Evolutionary conservation across 495 filamentous ascomycete genomes (phyloP), one percentile per base, ranked within the genome.

Genomic region (Apodospora peruviana): DNA sequence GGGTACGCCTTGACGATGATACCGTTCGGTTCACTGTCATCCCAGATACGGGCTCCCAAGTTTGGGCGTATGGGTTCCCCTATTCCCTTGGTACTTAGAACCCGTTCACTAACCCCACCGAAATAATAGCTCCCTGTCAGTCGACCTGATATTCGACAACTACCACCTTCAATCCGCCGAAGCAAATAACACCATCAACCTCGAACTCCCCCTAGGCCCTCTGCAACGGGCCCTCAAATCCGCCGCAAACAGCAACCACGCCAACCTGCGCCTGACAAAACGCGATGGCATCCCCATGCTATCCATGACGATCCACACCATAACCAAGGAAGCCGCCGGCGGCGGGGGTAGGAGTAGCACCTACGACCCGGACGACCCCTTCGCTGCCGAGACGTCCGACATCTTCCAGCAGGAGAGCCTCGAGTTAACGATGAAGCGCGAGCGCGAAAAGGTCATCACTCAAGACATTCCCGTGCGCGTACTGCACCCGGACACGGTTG

Each of bases 401-500:
- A 66, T 65, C 14, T 71, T 81, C 67, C 45, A 62, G 0, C 66
- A 73, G 38, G 76, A 79, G 40, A 55, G 64, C 22, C 64, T 80
- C 16, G 75, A 75, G 39, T 76, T 75, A 2, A 71, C 66, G 20
- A 57, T 72, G 29, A 66, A 67, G 32, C 71, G 72, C 54, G 84
- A 88, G 50, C 82, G 84, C 55, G 89, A 95, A 62, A 91, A 89
- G 29, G 74, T 88, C 58, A 83, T 98, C 57, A 95, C 90, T n/a
- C 94, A 98, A 60, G 90, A 96, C 65, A 80, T 97, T 21, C 93
- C 94, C n/a, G 82, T 96, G 42, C 82, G 89, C 4, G 89, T 98
- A 3, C 79, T 98, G 4, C 83, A 85, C 53, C 79, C 86, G 1
- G 77, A 80, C 16, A 83, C 81, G 0, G 88, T 98, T 1, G 86